These are phyloP conservation scores for Candida succiphila DNA, from an alignment of 805 yeast genomes.

Conservation along the genomic window DNA sequence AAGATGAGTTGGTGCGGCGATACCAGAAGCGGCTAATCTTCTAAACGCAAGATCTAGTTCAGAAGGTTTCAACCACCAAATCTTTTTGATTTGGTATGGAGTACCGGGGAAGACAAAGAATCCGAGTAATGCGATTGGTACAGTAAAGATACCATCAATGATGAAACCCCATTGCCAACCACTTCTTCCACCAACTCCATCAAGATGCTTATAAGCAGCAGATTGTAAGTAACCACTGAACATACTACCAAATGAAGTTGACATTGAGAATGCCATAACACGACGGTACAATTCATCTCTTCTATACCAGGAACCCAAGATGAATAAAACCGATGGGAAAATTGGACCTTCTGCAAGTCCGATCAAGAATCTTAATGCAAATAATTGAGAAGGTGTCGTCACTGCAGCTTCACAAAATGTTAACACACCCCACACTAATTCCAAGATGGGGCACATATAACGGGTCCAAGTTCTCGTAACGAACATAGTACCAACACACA, in stretches of 20 bases:
- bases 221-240: constrained; percentile 34
- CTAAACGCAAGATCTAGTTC: constrained; percentile 26
- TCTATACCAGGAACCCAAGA: constrained; percentile 32
- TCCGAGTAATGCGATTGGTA: constrained; percentile 49
- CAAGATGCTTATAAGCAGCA: constrained; percentile 29
- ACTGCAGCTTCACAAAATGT: constrained; percentile 19
- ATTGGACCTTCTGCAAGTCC: constrained; percentile 35
- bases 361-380: constrained; percentile 30
- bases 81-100: constrained; percentile 13
- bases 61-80: constrained; percentile 16
- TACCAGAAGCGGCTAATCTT: constrained; percentile 28
- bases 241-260: constrained; percentile 30
- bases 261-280: constrained; percentile 29
- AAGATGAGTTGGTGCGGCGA: constrained; percentile 18
- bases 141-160: constrained; percentile 47
- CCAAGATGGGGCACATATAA: constrained; percentile 10
- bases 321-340: constrained; percentile 29
- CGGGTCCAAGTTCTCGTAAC: constrained; percentile 16
- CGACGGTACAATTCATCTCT: constrained; percentile 32
- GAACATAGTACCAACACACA: constrained; percentile 14
- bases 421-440: constrained; percentile 19
- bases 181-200: constrained; percentile 36
- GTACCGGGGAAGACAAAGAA: constrained; percentile 48
- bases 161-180: constrained; percentile 69
- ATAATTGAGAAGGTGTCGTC: constrained; percentile 22